A percentile compares a stretch with the other conserved stretches of the same genome.
phyloP scores from a whole-genome alignment of 306 rosid genomes.

The Sindora glabra region DNA sequence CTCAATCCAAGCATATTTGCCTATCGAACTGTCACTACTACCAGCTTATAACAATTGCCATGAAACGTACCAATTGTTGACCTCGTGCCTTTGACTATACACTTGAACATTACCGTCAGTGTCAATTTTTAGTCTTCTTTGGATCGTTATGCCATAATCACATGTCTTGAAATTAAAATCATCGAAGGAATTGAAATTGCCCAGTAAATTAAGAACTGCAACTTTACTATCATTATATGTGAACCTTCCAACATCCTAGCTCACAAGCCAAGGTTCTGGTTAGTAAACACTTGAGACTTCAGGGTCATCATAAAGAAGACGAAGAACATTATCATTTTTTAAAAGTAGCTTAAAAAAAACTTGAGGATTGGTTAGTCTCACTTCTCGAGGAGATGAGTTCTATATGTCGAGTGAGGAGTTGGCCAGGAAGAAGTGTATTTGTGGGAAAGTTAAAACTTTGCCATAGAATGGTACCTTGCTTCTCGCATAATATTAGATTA shows the following conservation, averaged over 20 bases:
- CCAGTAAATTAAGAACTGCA: background rate
- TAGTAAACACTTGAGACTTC: background rate
- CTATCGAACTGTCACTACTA: no score
- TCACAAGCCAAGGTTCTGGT: background rate
- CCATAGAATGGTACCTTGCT: conserved; percentile 1
- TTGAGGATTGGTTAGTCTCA: background rate
- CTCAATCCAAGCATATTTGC: no score
- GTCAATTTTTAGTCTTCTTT: background rate
- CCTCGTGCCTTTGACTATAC: background rate
- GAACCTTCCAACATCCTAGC: background rate
- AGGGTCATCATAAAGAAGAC: background rate
- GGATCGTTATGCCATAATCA: background rate
- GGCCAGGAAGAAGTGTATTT: conserved; percentile 18
- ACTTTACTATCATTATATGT: background rate
- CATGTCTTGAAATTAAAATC: background rate
- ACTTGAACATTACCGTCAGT: background rate
- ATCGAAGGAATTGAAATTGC: background rate
- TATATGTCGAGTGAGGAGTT: background rate
- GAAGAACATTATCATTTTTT: background rate
- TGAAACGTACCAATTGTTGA: background rate
- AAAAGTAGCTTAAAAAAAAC: background rate
- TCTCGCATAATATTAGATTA: background rate
- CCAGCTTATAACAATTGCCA: no score
- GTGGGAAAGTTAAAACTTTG: conserved; percentile 13
- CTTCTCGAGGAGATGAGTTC: background rate